These are phyloP conservation scores for Geranium incanum DNA, from an alignment of 441 rosid species.

Conservation along the genomic window DNA sequence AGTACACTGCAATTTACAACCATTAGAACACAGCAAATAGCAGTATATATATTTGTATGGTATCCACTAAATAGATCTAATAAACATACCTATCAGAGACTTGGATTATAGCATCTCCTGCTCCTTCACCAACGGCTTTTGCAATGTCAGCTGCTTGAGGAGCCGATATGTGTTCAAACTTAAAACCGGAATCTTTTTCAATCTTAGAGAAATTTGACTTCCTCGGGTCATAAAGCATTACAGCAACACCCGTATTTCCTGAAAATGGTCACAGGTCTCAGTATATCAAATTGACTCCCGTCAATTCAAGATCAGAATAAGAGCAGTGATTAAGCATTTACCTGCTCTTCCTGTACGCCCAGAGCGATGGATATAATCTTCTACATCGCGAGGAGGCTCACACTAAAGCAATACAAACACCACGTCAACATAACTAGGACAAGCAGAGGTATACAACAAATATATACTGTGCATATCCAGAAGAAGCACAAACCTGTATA, in stretches of 20 bases:
- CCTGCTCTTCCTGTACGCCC: constrained; percentile 98
- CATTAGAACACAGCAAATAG: neutral
- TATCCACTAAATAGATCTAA: neutral
- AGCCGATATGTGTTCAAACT: constrained; percentile 74
- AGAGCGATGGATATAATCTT: constrained; percentile 90
- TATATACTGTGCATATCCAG: neutral
- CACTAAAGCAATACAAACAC: constrained; percentile 41
- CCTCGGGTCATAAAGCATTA: constrained; percentile 77
- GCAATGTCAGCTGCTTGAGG: constrained; percentile 77
- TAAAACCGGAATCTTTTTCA: constrained; percentile 72
- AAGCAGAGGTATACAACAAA: neutral
- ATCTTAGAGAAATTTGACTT: constrained; percentile 58
- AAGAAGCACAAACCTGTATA: constrained; percentile 54
- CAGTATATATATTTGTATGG: neutral
- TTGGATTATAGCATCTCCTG: constrained; percentile 57
- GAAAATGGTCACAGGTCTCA: constrained; percentile 13
- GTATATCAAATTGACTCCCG: constrained; percentile 15
- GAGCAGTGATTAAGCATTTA: constrained; percentile 17
- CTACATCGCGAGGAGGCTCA: constrained; percentile 95
- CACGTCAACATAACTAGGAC: constrained; percentile 11
- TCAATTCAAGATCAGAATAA: neutral
- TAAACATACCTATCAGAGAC: constrained; percentile 67
- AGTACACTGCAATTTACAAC: constrained; percentile 53
- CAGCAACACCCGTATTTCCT: constrained; percentile 92
- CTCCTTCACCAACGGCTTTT: constrained; percentile 57